Base-by-base conservation (phyloP, 768 basidiomycete genomes). In the Podaxis carcinomalis region DNA sequence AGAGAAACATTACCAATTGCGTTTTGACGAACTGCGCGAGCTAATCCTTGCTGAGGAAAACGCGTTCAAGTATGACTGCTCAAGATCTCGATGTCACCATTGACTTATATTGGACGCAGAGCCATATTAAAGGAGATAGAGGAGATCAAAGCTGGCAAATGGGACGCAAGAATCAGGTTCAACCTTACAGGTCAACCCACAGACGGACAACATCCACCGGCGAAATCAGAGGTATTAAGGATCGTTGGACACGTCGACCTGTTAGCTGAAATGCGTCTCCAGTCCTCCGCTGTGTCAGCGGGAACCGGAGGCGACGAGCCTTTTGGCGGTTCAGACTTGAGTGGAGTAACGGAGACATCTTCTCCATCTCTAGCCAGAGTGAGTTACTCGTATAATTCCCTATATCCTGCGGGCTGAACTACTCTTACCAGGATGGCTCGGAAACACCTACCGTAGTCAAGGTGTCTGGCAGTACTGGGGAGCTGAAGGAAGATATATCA, bases 11-110 rank as follows among this genome's bases (percentile, higher is more conserved):
- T 96, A 91, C 68, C 73, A 79, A 42, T 78, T 79, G 4, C 87
- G 94, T 32, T 78, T 93, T 39, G 69, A 80, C 16, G 90, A 96
- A 66, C 76, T 97, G 3, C 83, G 85, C 59, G 78, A 78, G n/a
- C 78, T 87, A 47, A 92, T 97, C 42, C 67, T 79, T 35, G 79
- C 75, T 1, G 89, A 95, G 69, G 95, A 96, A 74, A 70, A 74
- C 28, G 85, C 82, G 60, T 97, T 95, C 83, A 91, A 85, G 91
- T 89, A 68, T 27, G 81, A 67, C 13, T 5, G 6, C 32, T 32
- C n/a, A 4, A 36, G 32, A 25, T 16, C 25, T 25, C 4, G 14
- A 11, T 28, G 51, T n/a, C 11, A 10, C 50, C 11, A 53, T 28
- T 3, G n/a, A 25, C 54, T 65, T 19, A 63, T 59, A 52, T 19